Evolutionary conservation across 148 eudicot species (phyloP), one percentile per base, ranked within the genome.

Genomic region (Gaultheria prostrata): DNA sequence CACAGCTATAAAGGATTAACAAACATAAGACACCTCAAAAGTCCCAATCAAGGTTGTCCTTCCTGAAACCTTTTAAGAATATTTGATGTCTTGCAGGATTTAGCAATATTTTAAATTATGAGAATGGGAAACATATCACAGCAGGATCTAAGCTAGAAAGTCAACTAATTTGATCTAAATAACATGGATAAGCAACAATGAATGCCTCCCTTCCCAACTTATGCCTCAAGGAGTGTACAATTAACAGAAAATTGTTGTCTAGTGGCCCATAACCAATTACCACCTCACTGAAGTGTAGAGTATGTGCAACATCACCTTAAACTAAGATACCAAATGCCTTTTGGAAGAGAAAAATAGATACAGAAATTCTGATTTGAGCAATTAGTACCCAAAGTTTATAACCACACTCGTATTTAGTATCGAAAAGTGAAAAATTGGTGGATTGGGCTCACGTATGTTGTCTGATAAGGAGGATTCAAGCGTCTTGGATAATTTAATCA

Each of bases 71-170:
- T 67, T 67, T 67, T 11, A 67, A 26, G 72, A 67, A 26, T 67
- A 39, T 39, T 30, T 67, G 17, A 67, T 67, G 33, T 67, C 10
- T 28, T 15, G 35, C 17, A 61, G n/a, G 43, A 39, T 39, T 39
- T 49, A 77, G 30, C 3, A 35, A 14, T 17, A 78, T 32, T 28
- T 54, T 67, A 32, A 54, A n/a, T 32, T 17, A 56, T 33, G 46
- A 10, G 21, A n/a, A 50, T 77, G 35, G 20, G 33, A 77, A 20
- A 77, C 24, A 46, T 17, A 77, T 50, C 57, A 77, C 30, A 49
- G 11, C 51, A n/a, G 14, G 30, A 77, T 50, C 14, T 54, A n/a
- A 78, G 81, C 59, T 56, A 78, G 33, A 78, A 24, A 72, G 43
- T 39, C 18, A 35, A 72, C 45, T 72, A 13, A 18, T 20, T 18